phyloP scores from a whole-genome alignment of 108 stramenopile genomes.

The Nitzschia sp. region DNA sequence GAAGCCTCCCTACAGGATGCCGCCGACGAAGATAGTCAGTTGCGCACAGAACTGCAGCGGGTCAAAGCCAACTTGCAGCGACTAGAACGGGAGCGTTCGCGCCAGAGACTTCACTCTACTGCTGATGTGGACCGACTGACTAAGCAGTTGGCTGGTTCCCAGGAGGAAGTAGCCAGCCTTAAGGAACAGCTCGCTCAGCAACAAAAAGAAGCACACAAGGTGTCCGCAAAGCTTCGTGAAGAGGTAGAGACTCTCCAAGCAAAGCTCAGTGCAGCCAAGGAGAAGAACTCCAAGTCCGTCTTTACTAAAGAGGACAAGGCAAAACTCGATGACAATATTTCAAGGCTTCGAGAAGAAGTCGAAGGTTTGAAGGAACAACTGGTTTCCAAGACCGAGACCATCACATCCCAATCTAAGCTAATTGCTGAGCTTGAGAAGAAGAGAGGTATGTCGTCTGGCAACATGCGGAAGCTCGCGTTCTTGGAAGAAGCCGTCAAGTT shows the following conservation, averaged over 20 bases:
- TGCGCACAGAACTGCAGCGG: constrained; percentile 25
- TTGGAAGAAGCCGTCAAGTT: constrained; percentile 5
- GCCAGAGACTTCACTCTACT: constrained; percentile 3
- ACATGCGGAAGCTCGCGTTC: not conserved
- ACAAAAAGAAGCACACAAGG: constrained; percentile 13
- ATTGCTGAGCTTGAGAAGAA: constrained; percentile 9
- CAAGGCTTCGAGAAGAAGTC: constrained; percentile 1
- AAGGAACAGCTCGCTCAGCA: constrained; percentile 10
- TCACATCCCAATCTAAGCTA: constrained; percentile 2
- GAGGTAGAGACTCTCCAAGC: constrained; percentile 2
- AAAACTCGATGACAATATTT: constrained; percentile 3
- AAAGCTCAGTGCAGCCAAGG: not conserved
- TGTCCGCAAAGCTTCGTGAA: not conserved
- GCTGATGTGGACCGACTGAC: constrained; percentile 20
- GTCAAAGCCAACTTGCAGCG: constrained; percentile 20
- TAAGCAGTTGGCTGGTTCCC: constrained; percentile 13
- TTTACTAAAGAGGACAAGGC: not conserved
- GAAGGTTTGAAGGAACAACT: constrained; percentile 6
- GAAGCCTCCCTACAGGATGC: constrained; percentile 23
- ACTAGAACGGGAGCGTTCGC: constrained; percentile 19
- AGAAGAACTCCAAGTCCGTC: not conserved
- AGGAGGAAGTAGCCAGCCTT: constrained; percentile 14
- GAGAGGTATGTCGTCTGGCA: not conserved
- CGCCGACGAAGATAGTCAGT: constrained; percentile 11
- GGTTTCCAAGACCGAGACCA: constrained; percentile 8